These are phyloP conservation scores for Malus fusca DNA, from an alignment of 306 rosid genomes.

Conservation along the genomic window DNA sequence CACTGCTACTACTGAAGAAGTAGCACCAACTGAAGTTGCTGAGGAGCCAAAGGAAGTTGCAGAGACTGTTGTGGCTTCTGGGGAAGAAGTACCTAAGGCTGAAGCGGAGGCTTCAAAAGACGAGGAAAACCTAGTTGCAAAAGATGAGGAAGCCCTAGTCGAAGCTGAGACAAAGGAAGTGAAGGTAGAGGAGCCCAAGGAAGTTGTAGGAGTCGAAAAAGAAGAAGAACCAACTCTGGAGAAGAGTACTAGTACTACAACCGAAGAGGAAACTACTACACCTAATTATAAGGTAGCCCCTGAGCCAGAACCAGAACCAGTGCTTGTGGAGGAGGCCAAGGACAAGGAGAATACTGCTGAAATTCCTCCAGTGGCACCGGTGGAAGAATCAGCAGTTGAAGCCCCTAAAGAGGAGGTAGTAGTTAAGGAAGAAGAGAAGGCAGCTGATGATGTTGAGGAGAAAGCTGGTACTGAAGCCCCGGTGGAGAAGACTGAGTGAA, in stretches of 20 bases:
- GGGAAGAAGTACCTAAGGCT: not conserved
- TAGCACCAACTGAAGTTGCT: conserved; percentile 1
- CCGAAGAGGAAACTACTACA: not conserved
- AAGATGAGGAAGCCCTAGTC: conserved; percentile 5
- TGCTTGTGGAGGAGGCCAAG: conserved; percentile 27
- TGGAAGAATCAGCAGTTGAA: conserved; percentile 14
- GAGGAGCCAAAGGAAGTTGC: conserved; percentile 35
- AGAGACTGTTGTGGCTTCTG: conserved; percentile 1
- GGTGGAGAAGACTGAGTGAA: conserved; percentile 24
- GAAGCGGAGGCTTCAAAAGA: conserved; percentile 17
- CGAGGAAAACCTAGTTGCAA: not conserved
- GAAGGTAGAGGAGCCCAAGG: not conserved
- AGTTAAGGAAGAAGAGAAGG: conserved; percentile 27
- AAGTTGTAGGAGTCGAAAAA: conserved; percentile 17
- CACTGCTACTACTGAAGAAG: conserved; percentile 16
- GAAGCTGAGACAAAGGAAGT: conserved; percentile 33
- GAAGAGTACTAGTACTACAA: conserved; percentile 1
- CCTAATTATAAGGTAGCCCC: not conserved
- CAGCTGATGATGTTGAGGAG: conserved; percentile 26
- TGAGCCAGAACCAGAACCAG: not conserved
- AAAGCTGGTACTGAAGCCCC: conserved; percentile 9
- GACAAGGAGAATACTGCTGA: conserved; percentile 14
- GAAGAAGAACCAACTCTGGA: conserved; percentile 12
- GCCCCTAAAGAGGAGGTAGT: conserved; percentile 18
- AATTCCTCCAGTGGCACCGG: not conserved